These are phyloP conservation scores for Nematocida ausubeli DNA, from an alignment of 371 early-diverging fungal species.

Conservation along the genomic window DNA sequence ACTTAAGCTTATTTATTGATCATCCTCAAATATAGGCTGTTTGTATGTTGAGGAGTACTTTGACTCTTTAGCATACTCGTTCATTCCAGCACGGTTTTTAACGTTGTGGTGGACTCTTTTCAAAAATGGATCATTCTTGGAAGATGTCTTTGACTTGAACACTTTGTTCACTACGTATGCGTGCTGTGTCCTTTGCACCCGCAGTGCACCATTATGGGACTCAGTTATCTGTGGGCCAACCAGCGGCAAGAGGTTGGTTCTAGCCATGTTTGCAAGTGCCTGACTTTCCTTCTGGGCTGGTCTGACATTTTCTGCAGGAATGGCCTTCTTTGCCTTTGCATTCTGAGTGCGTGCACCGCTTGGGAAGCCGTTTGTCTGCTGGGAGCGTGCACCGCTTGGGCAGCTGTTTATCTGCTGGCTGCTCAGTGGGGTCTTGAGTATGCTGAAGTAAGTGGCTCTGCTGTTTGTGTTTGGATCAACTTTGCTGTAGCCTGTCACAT, in stretches of 20 bases:
- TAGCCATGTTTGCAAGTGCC: neutral
- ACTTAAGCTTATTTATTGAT: too few species aligned
- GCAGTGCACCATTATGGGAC: neutral
- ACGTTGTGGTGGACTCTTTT: constrained; percentile 16
- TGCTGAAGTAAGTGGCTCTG: constrained; percentile 14
- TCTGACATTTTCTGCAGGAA: neutral
- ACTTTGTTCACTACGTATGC: neutral
- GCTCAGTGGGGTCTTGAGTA: neutral
- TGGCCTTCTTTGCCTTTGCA: neutral
- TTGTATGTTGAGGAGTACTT: constrained; percentile 34
- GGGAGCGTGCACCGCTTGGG: neutral
- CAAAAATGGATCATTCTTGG: constrained; percentile 23
- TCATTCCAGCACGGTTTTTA: constrained; percentile 36
- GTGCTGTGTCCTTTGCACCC: neutral
- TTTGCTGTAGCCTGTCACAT: constrained; percentile 11
- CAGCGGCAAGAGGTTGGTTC: neutral
- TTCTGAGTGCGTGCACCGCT: neutral
- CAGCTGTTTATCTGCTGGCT: neutral
- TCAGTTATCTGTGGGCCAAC: neutral
- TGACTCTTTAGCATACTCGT: constrained; percentile 47
- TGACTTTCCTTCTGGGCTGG: neutral
- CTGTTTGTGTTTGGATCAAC: constrained; percentile 9
- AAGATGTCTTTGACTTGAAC: neutral
- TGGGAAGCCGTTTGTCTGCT: neutral
- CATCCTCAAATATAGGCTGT: neutral